Percentiles rank a stretch among this genome's conserved stretches.
phyloP scores from a whole-genome alignment of 768 basidiomycete genomes.

The Podaxis sp. region DNA sequence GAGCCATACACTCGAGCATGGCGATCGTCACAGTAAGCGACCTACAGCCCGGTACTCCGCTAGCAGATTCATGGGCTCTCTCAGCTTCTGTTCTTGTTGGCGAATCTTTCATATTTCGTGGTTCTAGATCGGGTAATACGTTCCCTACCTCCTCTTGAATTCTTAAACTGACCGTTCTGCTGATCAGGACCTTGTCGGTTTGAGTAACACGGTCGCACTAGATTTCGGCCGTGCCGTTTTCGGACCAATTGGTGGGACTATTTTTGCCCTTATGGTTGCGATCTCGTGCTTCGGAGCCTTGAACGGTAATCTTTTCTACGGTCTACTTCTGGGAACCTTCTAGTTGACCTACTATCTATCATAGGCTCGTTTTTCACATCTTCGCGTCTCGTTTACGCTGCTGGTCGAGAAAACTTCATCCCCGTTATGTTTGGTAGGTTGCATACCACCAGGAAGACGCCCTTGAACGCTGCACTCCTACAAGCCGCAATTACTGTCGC shows the following conservation, averaged over 20 bases:
- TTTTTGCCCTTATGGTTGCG: constrained; percentile 90
- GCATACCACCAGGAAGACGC: constrained; percentile 74
- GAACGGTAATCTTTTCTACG: constrained; percentile 50
- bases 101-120: constrained; percentile 89
- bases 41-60: not conserved
- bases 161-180: constrained; percentile 3
- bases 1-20: constrained; percentile 92
- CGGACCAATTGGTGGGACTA: constrained; percentile 78
- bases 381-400: constrained; percentile 84
- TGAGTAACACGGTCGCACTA: constrained; percentile 82
- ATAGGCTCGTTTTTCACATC: constrained; percentile 69
- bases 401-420: constrained; percentile 84
- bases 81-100: constrained; percentile 71
- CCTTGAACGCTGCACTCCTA: constrained; percentile 81
- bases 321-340: not conserved
- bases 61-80: not conserved
- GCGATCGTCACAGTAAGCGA: constrained; percentile 62
- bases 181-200: constrained; percentile 53
- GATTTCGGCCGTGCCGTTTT: constrained; percentile 90
- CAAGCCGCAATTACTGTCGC: constrained; percentile 69
- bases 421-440: constrained; percentile 80
- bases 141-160: not conserved
- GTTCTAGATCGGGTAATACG: constrained; percentile 74
- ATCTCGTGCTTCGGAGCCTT: constrained; percentile 94
- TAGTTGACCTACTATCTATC: constrained; percentile 11